Evolutionary conservation across 129 eudicot genomes (phyloP).

Genomic region (Calendula officinalis): DNA sequence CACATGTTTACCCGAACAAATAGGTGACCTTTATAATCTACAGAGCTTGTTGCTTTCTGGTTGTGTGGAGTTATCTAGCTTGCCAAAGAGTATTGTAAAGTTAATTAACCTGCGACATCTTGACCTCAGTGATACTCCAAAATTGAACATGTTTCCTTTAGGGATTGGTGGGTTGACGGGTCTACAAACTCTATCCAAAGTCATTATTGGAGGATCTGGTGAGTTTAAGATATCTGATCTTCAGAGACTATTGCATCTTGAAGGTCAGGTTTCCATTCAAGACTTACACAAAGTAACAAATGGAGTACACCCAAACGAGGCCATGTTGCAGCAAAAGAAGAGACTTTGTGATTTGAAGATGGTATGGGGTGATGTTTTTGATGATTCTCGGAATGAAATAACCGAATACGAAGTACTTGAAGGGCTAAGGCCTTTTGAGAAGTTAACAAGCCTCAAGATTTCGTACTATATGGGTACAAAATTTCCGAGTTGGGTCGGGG

Average conservation of each 20-base stretch:
- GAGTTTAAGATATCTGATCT: slow-evolving; percentile 35
- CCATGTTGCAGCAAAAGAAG: slow-evolving; percentile 29
- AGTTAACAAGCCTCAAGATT: slow-evolving; percentile 29
- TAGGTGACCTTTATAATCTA: slow-evolving; percentile 30
- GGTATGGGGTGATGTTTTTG: slow-evolving; percentile 33
- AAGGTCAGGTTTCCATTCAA: slow-evolving; percentile 33
- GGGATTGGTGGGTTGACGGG: slow-evolving; percentile 38
- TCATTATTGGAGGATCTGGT: slow-evolving; percentile 25
- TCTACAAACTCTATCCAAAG: slow-evolving; percentile 38
- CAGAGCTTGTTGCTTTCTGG: slow-evolving; percentile 33
- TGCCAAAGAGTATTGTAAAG: slow-evolving; percentile 26
- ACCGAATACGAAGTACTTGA: slow-evolving; percentile 34
- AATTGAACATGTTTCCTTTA: slow-evolving; percentile 37
- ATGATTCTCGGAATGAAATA: slow-evolving; percentile 15
- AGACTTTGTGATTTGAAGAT: slow-evolving; percentile 36
- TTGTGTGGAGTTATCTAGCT: slow-evolving; percentile 27
- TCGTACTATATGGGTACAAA: slow-evolving; percentile 25
- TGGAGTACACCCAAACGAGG: slow-evolving; percentile 40
- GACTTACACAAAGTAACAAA: slow-evolving; percentile 41
- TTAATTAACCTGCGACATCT: slow-evolving; percentile 44
- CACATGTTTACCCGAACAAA: slow-evolving; percentile 35
- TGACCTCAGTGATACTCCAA: slow-evolving; percentile 34
- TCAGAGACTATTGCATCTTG: slow-evolving; percentile 23
- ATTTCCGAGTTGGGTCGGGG: slow-evolving; percentile 55
- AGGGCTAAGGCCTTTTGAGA: slow-evolving; percentile 32